Base-by-base conservation (phyloP, 2,329 filamentous ascomycete species). In the Pseudogymnoascus sp. region DNA sequence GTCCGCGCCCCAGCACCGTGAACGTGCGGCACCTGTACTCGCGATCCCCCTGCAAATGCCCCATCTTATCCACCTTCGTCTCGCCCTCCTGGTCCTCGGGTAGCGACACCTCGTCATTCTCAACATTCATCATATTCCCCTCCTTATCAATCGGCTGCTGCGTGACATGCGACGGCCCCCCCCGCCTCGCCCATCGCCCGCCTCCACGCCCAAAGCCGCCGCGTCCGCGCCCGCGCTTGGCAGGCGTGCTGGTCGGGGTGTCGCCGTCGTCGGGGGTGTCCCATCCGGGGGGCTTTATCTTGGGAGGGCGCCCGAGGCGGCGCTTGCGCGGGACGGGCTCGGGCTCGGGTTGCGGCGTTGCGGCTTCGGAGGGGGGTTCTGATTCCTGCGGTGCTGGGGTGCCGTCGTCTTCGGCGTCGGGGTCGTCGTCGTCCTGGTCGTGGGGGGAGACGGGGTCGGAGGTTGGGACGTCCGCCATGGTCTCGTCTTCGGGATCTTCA, bases 21-120 rank as follows among this genome's bases (percentile, higher is more conserved):
- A 99, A 99, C 1, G 93, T 96, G 65, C 95, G 89, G 72, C 96
- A 96, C 28, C 95, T 88, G 75, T 99, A 99, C 72, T 98, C 91
- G 69, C 95, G 86, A 4, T 89, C 93, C 28, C 86, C 95, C 66
- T 87, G 82, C 2, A 99, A 83, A 70, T 90, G 86, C 31, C 95
- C 95, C 70, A 89, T 77, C 78, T 93, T 93, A 77, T 97, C 91
- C 7, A 99, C 93, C 78, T 98, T 99, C 67, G 85, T 85, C 77
- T 97, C 93, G 68, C 95, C 95, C 72, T 93, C 91, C 1, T 87
- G 77, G 70, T 98, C 93, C 67, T 93, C 89, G 0, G 93, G 91
- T 50, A 99, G 81, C 35, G 89, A 89, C 50, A 96, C 91, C 78
- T 99, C 95, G 71, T 99, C 95, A 72, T 96, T 84, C 65, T 91